These are phyloP conservation scores for Puccinia horiana DNA, from an alignment of 1,284 basidiomycete species.

Conservation along the genomic window DNA sequence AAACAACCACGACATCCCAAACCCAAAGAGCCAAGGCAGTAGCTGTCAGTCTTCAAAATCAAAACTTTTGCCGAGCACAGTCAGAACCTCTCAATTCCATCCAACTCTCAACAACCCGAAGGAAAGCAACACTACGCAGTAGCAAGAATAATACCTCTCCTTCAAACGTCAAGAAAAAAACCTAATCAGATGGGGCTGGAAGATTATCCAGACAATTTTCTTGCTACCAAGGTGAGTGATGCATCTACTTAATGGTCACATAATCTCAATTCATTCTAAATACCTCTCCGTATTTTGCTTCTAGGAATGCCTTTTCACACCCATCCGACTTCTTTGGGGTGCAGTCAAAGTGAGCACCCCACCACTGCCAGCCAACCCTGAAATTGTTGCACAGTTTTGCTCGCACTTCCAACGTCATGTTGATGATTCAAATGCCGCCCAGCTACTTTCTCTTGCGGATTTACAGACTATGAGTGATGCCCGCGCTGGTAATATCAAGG, in stretches of 20 bases:
- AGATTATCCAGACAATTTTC: neutral
- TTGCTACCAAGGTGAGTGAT: neutral
- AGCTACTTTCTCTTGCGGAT: neutral
- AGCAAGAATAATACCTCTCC: neutral
- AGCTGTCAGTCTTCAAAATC: neutral
- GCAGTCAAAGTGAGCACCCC: neutral
- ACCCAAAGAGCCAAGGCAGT: neutral
- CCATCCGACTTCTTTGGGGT: neutral
- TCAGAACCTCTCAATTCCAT: neutral
- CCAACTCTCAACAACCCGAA: neutral
- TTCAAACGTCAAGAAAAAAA: neutral
- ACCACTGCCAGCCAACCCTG: neutral
- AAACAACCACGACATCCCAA: neutral
- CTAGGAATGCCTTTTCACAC: slow-evolving; percentile 4
- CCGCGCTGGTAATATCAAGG: neutral
- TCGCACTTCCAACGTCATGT: neutral
- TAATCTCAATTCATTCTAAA: neutral
- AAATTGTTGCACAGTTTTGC: neutral
- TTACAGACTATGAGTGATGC: neutral
- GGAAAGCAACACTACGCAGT: neutral
- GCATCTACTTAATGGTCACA: neutral
- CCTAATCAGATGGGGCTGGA: neutral
- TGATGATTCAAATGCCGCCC: neutral
- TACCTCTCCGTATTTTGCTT: neutral
- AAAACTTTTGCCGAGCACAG: neutral